Evolutionary conservation across 139 green algal genomes (phyloP), one percentile per base, ranked within the genome.

Genomic region (Tetradesmus lagerheimii): DNA sequence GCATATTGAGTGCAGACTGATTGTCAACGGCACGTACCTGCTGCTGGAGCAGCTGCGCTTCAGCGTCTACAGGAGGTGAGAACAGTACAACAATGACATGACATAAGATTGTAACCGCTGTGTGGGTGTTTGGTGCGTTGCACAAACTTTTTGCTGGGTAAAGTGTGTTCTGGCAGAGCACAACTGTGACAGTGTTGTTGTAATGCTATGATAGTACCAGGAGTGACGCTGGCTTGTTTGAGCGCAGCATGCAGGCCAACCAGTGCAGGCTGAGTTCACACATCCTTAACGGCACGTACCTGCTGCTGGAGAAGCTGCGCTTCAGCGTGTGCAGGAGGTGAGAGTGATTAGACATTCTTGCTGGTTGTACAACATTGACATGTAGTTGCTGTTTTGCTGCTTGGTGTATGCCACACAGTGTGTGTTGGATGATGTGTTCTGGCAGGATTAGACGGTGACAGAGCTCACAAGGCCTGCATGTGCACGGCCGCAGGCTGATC

Each of bases 21-120:
- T 88, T 23, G 37, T 64, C n/a, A 80, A 88, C 31, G 83, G 83
- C 57, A 88, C 83, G 27, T 88, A 88, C 27, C 64, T 88, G 62
- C 83, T 88, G 64, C 64, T 80, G 83, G 83, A 88, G 38, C 66
- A 80, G 83, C 64, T 88, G 50, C 37, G 62, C 39, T 88, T 88
- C 38, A 47, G 41, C 47, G 83, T 88, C 25, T 88, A 88, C 41
- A 41, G 83, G 31, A 27, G 64, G 83, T 88, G 71, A 80, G 83
- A 3, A 57, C 45, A 57, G 64, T 14, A 29, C 0, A 35, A 31
- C 14, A 75, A 0, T 75, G 64, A 11, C 5, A 31, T 18, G 64
- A n/a, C n/a, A n/a, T n/a, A n/a, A n/a, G n/a, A n/a, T n/a, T n/a
- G n/a, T n/a, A n/a, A n/a, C n/a, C n/a, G n/a, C n/a, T n/a, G 43